Evolutionary conservation across 2,329 filamentous ascomycete species (phyloP), one percentile per base, ranked within the genome.

Genomic region (Pseudofabraea citricarpa): DNA sequence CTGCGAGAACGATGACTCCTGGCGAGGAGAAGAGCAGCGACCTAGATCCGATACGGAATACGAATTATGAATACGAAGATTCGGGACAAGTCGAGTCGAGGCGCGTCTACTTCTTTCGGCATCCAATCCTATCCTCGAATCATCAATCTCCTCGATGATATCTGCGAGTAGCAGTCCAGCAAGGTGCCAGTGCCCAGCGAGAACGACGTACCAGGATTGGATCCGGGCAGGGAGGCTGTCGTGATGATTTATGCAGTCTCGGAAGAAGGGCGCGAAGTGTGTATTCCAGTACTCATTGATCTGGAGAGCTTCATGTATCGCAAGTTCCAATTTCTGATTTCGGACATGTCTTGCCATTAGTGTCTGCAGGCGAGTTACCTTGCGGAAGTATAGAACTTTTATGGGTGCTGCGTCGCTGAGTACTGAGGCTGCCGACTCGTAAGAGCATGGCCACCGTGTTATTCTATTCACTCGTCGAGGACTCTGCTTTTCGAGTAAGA

Each of bases 151-250:
- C 36, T 74, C 71, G 10, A 81, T 62, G 4, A 73, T 56, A 44
- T 81, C 77, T 24, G 75, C 73, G 4, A 81, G 60, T 19, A 80
- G 63, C 32, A 81, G 67, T 0, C 69, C 67, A 2, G 70, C 77
- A 3, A 80, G 69, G 49, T 79, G 73, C 71, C 76, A 81, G 49
- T 81, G 78, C 0, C 72, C 73, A 0, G 70, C 64, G 19, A 81
- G 67, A 41, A 76, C 73, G 12, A 78, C 68, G 47, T 79, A 80
- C 77, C 77, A 81, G 32, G 75, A 76, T 52, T 77, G 75, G 4
- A 81, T 69, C 12, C 72, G 72, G 9, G 70, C 54, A 1, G 75
- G 74, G 1, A 81, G 66, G 1, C 58, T 53, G 23, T 72, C 64
- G 46, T 77, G 75, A 46, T 74, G 60, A 2, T 65, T 59, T 10